A percentile compares a stretch with the other conserved stretches of the same genome.
Evolutionary conservation across 345 rosid genomes (phyloP).

Genomic region (Murraya paniculata): DNA sequence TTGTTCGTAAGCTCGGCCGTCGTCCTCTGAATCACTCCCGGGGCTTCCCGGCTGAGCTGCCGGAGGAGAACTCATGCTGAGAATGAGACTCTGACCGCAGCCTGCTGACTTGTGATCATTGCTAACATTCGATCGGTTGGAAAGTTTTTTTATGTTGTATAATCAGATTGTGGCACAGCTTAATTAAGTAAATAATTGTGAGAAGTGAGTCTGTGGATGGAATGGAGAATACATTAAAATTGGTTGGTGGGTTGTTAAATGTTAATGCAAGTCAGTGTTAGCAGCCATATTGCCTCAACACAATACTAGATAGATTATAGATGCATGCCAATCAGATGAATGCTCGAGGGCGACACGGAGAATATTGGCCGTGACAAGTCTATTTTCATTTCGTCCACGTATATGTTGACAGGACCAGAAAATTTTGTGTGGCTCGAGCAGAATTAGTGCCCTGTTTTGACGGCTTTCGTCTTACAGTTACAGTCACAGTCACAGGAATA

Average conservation of each 20-base stretch:
- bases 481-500: background rate
- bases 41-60: constrained; percentile 28
- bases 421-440: background rate
- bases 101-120: background rate
- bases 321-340: background rate
- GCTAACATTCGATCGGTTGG: background rate
- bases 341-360: background rate
- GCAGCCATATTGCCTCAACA: background rate
- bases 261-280: constrained; percentile 11
- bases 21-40: constrained; percentile 27
- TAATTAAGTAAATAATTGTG: constrained; percentile 30
- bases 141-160: background rate
- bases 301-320: background rate
- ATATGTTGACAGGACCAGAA: constrained; percentile 11
- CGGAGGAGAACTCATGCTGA: constrained; percentile 27
- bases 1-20: constrained; percentile 32
- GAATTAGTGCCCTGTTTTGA: background rate
- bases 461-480: background rate
- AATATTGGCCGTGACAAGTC: constrained; percentile 23
- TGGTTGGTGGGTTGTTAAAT: constrained; percentile 15
- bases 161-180: constrained; percentile 17
- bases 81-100: background rate
- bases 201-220: constrained; percentile 57
- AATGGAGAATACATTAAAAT: constrained; percentile 3
- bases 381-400: constrained; percentile 18